A percentile compares a stretch with the other conserved stretches of the same genome.
Conservation (phyloP, 139 green algal genomes). For the Axilococcus clingmanii region DNA sequence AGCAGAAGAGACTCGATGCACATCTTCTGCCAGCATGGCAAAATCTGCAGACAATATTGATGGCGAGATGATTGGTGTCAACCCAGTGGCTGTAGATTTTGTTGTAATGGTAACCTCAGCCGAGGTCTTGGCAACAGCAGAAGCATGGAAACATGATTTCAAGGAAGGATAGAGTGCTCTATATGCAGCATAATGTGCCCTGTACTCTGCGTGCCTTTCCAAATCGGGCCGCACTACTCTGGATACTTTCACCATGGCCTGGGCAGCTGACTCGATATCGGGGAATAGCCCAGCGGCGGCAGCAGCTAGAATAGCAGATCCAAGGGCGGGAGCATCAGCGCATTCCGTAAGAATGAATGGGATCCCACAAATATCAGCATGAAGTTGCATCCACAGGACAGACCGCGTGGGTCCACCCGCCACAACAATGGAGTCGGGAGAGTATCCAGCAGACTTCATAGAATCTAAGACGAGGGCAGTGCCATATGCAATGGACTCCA, state of each 20-base stretch:
- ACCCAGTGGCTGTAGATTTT: not conserved
- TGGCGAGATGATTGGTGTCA: slow-evolving; percentile 50
- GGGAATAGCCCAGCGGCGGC: slow-evolving; percentile 40
- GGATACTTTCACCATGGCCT: slow-evolving; percentile 46
- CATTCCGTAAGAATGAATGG: slow-evolving; percentile 56
- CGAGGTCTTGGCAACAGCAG: not conserved
- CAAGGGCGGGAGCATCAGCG: slow-evolving; percentile 57
- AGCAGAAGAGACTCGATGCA: slow-evolving; percentile 44
- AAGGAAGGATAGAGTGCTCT: slow-evolving; percentile 51
- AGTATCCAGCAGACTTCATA: slow-evolving; percentile 44
- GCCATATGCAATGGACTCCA: slow-evolving; percentile 62
- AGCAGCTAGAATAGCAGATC: slow-evolving; percentile 62
- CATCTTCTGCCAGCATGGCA: slow-evolving; percentile 60
- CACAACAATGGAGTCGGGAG: slow-evolving; percentile 34
- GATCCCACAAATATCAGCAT: slow-evolving; percentile 58
- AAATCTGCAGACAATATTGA: slow-evolving; percentile 71
- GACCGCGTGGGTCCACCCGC: slow-evolving; percentile 48
- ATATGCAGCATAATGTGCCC: slow-evolving; percentile 34
- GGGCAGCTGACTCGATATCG: slow-evolving; percentile 25
- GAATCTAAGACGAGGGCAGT: slow-evolving; percentile 58
- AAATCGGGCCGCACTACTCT: slow-evolving; percentile 37
- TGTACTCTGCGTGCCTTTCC: slow-evolving; percentile 33
- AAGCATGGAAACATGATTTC: slow-evolving; percentile 19
- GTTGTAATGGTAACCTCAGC: not conserved
- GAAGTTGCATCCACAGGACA: slow-evolving; percentile 63